Evolutionary conservation across 2,329 filamentous ascomycete genomes (phyloP).

Genomic region (Fusarium liriodendri): DNA sequence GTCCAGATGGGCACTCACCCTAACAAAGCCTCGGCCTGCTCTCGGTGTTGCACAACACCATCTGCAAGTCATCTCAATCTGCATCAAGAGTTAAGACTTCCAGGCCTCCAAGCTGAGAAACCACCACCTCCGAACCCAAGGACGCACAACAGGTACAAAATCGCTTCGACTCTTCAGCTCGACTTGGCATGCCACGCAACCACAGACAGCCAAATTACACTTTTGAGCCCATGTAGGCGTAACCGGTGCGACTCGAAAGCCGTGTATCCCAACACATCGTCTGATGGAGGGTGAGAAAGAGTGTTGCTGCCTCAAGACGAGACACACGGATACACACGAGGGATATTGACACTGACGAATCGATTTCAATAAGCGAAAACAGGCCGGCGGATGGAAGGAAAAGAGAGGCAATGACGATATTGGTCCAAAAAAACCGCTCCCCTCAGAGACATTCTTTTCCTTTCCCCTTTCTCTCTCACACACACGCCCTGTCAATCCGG

Average conservation of each 20-base stretch:
- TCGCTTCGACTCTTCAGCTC: neutral
- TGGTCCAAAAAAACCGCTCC: constrained; percentile 13
- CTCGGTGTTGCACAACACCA: neutral
- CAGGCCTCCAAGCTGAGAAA: neutral
- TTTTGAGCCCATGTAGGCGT: neutral
- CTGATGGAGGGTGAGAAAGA: neutral
- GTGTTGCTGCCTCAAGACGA: constrained; percentile 26
- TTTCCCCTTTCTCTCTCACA: neutral
- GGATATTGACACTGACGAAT: constrained; percentile 20
- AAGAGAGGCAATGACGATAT: constrained; percentile 5
- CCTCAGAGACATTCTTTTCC: neutral
- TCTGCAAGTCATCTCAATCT: neutral
- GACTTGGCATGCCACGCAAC: neutral
- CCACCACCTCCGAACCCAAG: neutral
- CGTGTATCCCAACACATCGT: neutral
- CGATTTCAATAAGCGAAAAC: constrained; percentile 37
- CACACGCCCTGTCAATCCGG: constrained; percentile 14
- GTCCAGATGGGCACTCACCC: neutral
- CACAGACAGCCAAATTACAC: neutral
- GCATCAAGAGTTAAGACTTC: neutral
- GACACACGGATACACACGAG: constrained; percentile 15
- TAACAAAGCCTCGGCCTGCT: neutral
- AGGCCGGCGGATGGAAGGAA: constrained; percentile 29
- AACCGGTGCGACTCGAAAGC: neutral
- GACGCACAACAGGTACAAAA: neutral